Percentiles rank a stretch among this genome's conserved stretches.
Evolutionary conservation across 108 stramenopile species (phyloP).

Genomic region (Nitzschia putrida): DNA sequence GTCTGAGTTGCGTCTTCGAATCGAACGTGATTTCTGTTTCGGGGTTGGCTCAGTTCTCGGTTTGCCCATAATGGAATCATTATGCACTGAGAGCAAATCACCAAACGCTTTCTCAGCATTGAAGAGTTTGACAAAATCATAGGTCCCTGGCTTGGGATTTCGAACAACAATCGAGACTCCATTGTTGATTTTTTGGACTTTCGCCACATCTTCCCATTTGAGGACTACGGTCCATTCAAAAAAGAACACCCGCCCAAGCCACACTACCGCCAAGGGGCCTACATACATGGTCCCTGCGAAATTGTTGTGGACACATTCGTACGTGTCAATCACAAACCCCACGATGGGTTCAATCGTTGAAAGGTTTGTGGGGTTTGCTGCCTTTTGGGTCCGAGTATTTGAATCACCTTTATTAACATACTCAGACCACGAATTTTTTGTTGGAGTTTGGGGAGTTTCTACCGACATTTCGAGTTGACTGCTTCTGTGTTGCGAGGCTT

Average conservation of each 20-base stretch:
- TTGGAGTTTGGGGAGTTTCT: background rate
- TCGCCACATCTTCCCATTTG: constrained; percentile 39
- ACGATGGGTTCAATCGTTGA: constrained; percentile 10
- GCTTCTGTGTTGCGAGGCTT: too few species aligned
- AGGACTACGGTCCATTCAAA: constrained; percentile 43
- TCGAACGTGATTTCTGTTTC: constrained; percentile 5
- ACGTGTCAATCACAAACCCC: constrained; percentile 19
- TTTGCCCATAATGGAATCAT: constrained; percentile 35
- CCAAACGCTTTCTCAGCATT: constrained; percentile 29
- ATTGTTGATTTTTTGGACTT: constrained; percentile 27
- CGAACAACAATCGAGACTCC: constrained; percentile 18
- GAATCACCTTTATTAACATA: background rate
- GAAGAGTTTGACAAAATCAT: constrained; percentile 34
- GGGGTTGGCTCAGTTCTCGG: constrained; percentile 14
- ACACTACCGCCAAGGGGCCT: constrained; percentile 41
- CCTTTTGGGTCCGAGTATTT: background rate
- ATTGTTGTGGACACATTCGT: constrained; percentile 41
- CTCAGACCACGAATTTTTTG: background rate
- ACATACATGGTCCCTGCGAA: constrained; percentile 45
- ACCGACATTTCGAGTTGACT: too few species aligned
- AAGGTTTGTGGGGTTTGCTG: constrained; percentile 1
- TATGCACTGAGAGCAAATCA: constrained; percentile 39
- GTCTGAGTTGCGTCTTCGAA: constrained; percentile 20
- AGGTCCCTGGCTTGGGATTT: background rate
- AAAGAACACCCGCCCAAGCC: constrained; percentile 46